Evolutionary conservation across 2,329 filamentous ascomycete genomes (phyloP), one percentile per base, ranked within the genome.

Genomic region (Sporothrix luriei): DNA sequence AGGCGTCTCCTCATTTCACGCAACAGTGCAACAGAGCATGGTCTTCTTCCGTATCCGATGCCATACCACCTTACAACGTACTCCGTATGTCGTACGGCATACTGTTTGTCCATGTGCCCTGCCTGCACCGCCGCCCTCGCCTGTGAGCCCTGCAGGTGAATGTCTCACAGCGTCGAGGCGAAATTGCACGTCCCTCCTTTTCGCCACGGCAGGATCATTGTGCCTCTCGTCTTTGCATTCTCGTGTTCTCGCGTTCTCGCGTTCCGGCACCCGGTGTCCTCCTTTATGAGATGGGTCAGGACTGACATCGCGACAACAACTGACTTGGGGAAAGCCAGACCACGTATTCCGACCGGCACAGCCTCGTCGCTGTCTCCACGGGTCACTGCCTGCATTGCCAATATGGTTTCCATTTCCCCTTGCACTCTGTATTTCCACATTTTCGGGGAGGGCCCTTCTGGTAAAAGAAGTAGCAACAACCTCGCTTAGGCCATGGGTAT

Each of bases 141-240:
- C 61, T 64, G 61, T 26, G 51, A 51, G 61, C 61, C 46, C 61
- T 61, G 57, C 46, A 13, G 64, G 38, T 46, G 16, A 5, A 14
- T 54, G 49, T 66, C 49, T 66, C 29, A 66, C 64, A 66, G 64
- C 64, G 49, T 54, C 64, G 64, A 66, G 64, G 49, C 64, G 49
- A 66, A 33, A 66, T 54, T 66, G 38, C 64, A n/a, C 19, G 29
- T 49, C 40, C 43, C 24, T 21, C 29, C 9, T 10, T 51, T 66
- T 52, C 46, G 62, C 14, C 46, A 49, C 61, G 24, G 38, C 57
- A 61, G 16, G 57, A 38, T 46, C 38, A 14, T 40, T 11, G 55
- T 59, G 11, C 33, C 9, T 43, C n/a, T 61, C n/a, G n/a, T 57
- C 19, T 26, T 55, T 26, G 24, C n/a, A n/a, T 43, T 43, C 9